These are phyloP conservation scores for Potentilla sterilis DNA, from an alignment of 306 rosid genomes.

Conservation along the genomic window DNA sequence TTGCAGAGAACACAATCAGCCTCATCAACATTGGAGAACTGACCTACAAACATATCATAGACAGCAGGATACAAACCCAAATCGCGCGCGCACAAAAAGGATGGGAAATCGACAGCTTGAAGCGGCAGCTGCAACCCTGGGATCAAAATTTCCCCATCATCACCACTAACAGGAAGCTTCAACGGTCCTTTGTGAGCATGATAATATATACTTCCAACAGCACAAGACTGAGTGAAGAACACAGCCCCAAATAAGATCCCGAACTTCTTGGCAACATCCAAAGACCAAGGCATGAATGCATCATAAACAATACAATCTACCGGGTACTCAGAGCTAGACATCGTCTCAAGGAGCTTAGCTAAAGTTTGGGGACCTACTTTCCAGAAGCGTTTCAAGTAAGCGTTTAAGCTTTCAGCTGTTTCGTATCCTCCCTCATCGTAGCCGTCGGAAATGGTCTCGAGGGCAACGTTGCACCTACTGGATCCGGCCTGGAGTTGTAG, in stretches of 20 bases:
- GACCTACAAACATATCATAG: slow-evolving; percentile 41
- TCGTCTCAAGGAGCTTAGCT: neutral
- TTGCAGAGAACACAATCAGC: slow-evolving; percentile 56
- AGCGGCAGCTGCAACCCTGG: slow-evolving; percentile 47
- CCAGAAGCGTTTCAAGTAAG: slow-evolving; percentile 33
- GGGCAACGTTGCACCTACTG: neutral
- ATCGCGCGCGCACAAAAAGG: slow-evolving; percentile 26
- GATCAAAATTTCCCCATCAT: slow-evolving; percentile 25
- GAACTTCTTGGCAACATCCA: slow-evolving; percentile 19
- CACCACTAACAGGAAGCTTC: slow-evolving; percentile 13
- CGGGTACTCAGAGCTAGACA: neutral
- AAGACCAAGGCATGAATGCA: slow-evolving; percentile 25
- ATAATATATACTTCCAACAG: slow-evolving; percentile 26
- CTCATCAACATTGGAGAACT: slow-evolving; percentile 38
- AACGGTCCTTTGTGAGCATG: neutral
- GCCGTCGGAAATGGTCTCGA: slow-evolving; percentile 50
- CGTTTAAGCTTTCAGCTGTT: neutral
- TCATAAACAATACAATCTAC: slow-evolving; percentile 33
- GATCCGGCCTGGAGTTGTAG: neutral
- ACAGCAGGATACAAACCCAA: slow-evolving; percentile 44
- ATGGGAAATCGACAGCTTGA: slow-evolving; percentile 44
- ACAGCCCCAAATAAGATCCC: slow-evolving; percentile 18
- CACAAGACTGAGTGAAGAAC: slow-evolving; percentile 35
- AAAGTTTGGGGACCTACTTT: slow-evolving; percentile 28
- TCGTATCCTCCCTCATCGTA: slow-evolving; percentile 19